Base-by-base conservation (phyloP, 805 yeast species). In the Ogataea nitratoaversa region DNA sequence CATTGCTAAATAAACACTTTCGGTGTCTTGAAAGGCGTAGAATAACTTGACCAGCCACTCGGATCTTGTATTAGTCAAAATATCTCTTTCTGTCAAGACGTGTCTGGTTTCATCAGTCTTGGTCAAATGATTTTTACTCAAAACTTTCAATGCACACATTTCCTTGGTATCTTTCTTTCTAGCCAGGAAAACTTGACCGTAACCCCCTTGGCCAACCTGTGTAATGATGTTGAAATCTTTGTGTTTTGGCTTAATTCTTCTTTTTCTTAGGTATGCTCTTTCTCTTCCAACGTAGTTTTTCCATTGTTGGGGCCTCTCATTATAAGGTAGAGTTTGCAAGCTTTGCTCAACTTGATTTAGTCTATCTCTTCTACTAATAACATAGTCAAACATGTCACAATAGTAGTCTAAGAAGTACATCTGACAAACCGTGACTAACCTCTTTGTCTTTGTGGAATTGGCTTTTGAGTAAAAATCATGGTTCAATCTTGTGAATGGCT, bases 181-280 rank as follows among this genome's bases (percentile, higher is more conserved):
- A 1, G 99, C 97, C 47, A 93, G 68, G 55, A 87, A 93, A n/a
- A 93, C 99, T 65, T 93, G 97, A 19, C 99, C 99, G 59, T 93
- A 93, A 3, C 99, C 99, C 57, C 99, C 99, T 68, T 93, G 99
- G 12, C 99, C 99, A 24, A 93, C 97, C 67, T 93, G 99, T 1
- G 99, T 93, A 50, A 93, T 83, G 71, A 91, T 86, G 59, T 89
- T 95, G 60, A 93, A 93, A 63, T 93, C 99, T 52, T 90, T 90
- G 59, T 90, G 93, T 60, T 84, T 86, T 27, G 97, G 95, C 63
- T 88, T 87, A 43, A 88, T 72, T 59, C 99, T 77, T 57, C 97
- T 77, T 60, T 88, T 88, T 51, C 99, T 77, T 53, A 93, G 69
- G 36, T 79, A 74, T 8, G 87, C 87, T 33, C 95, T 72, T 63